These are phyloP conservation scores for Parietaria judaica DNA, from an alignment of 306 rosid species.

Conservation along the genomic window DNA sequence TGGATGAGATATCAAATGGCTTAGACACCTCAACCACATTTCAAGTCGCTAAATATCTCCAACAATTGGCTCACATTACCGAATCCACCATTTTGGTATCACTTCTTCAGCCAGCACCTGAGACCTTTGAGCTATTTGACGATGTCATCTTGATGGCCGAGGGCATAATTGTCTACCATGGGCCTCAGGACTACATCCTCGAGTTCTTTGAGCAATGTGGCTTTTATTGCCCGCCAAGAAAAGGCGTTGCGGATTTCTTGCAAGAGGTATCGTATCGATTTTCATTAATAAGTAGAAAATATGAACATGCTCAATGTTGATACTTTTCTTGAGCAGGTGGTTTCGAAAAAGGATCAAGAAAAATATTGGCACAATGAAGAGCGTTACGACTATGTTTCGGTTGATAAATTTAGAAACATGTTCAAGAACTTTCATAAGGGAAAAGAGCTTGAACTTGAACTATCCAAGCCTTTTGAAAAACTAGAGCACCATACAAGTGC, in stretches of 20 bases:
- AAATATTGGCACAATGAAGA: constrained; percentile 38
- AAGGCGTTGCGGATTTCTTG: constrained; percentile 38
- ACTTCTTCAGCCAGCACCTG: constrained; percentile 52
- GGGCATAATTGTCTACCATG: constrained; percentile 38
- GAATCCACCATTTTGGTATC: constrained; percentile 32
- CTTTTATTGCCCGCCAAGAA: constrained; percentile 39
- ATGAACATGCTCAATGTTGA: not conserved
- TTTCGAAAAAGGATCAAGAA: constrained; percentile 45
- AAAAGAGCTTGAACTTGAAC: constrained; percentile 34
- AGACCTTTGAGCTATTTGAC: constrained; percentile 40
- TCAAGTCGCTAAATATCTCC: constrained; percentile 31
- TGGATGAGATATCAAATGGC: constrained; percentile 43
- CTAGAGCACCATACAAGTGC: constrained; percentile 28
- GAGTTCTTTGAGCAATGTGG: constrained; percentile 38
- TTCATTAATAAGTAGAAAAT: not conserved
- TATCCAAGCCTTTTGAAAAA: constrained; percentile 29
- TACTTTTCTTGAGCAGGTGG: constrained; percentile 29
- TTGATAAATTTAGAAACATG: constrained; percentile 26
- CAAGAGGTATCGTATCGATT: constrained; percentile 43
- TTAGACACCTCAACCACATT: constrained; percentile 36
- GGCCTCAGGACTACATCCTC: constrained; percentile 32
- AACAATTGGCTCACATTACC: constrained; percentile 30
- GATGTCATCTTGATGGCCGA: constrained; percentile 35
- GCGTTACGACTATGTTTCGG: constrained; percentile 29
- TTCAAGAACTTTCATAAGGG: constrained; percentile 33